Evolutionary conservation across 139 green algal genomes (phyloP).

Genomic region (Tetradesmus lagerheimii): DNA sequence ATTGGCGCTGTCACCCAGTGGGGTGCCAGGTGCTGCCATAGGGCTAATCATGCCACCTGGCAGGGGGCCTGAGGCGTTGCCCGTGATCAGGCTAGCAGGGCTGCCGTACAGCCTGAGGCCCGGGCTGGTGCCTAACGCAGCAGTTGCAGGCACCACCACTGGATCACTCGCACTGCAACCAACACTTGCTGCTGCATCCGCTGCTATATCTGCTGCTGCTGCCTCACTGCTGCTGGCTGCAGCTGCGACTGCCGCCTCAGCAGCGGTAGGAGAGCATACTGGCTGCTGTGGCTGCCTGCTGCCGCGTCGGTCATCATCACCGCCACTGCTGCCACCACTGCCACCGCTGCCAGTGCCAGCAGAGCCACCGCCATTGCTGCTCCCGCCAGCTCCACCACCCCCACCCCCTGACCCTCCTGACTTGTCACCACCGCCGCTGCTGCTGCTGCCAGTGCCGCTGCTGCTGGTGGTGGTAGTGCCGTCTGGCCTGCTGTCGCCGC

Average conservation of each 20-base stretch:
- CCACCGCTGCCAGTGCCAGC: neutral
- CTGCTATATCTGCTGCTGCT: conserved; percentile 28
- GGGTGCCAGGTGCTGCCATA: neutral
- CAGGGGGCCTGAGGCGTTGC: neutral
- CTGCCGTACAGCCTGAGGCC: neutral
- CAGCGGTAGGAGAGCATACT: neutral
- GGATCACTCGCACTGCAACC: conserved; percentile 36
- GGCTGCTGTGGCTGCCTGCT: neutral
- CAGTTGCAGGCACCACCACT: neutral
- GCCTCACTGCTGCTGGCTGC: neutral
- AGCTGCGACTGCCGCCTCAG: neutral
- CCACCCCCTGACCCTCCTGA: too few species aligned
- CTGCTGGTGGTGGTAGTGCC: neutral
- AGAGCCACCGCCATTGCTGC: neutral
- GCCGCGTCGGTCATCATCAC: neutral
- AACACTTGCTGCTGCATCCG: neutral
- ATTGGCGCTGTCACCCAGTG: neutral
- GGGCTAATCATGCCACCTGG: neutral
- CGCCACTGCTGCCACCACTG: neutral
- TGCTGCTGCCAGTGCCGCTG: conserved; percentile 3
- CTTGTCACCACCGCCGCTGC: neutral
- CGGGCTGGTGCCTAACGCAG: neutral
- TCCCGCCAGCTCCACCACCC: neutral
- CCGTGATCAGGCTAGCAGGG: conserved; percentile 16
- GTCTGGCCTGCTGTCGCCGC: neutral